Evolutionary conservation across 352 stramenopile species (phyloP), one percentile per base, ranked within the genome.

Genomic region (Globisporangium recalcitrans): DNA sequence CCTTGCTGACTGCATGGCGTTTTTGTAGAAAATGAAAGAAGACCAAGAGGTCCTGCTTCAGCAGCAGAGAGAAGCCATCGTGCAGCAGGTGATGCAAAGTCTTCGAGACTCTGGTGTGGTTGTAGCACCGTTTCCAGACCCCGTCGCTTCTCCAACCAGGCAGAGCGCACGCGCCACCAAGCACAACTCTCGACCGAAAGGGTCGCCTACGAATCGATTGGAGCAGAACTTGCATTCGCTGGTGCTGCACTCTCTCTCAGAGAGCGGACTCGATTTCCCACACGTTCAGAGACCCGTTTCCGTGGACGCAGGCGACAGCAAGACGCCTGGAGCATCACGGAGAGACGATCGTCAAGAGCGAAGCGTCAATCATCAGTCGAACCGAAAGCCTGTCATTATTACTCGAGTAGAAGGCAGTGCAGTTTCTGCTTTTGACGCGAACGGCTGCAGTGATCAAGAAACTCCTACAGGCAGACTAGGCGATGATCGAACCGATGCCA

Each of bases 261-360:
- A 91, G 31, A 84, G 73, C 38, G 80, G 78, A 22, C 59, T 91
- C 4, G 51, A 87, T 57, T 87, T 82, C 40, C 78, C 82, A 8
- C 78, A 90, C 34, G 80, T 90, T 1, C 67, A 73, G 69, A 52
- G 26, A 49, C 38, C 26, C n/a, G 31, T 46, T 32, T 49, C 62
- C 29, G 21, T 9, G 19, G 21, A 38, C 31, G 29, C 59, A 11
- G 27, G 32, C 32, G 34, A 61, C 7, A 52, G 9, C n/a, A 19
- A 36, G 8, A 68, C 32, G 53, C 10, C 29, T 49, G 47, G 16
- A 63, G 22, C n/a, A 47, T 55, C 27, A 52, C 24, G 21, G 19
- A 2, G 16, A 51, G 27, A 19, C 19, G 27, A 19, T 9, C 11
- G 6, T 27, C 36, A 60, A 13, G 36, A 38, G 9, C 32, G 22